Evolutionary conservation across 345 rosid genomes (phyloP), one percentile per base, ranked within the genome.

Genomic region (Triadica sebifera): DNA sequence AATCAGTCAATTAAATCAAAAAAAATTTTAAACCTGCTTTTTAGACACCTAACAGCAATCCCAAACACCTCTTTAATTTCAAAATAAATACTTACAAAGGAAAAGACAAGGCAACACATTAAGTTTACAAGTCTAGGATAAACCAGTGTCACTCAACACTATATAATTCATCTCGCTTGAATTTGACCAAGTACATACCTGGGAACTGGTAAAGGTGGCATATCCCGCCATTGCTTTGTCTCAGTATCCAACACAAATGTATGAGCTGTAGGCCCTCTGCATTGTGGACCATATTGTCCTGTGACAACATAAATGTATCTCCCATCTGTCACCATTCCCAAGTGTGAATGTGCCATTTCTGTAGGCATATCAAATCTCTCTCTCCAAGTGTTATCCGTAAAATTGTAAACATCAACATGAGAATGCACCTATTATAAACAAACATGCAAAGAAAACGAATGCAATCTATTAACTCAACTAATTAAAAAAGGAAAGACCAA

Each of bases 311-410:
- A 94, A 37, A 94, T 89, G 78, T 86, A 93, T 74, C 96, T 78
- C 76, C 98, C 98, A 84, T 95, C 98, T 0, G 97, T 90, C 22
- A 84, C 98, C 99, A 95, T 93, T 78, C 98, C 99, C 83, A 95
- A 91, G 77, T 95, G 98, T 16, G 99, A 95, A 84, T 95, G 99
- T 15, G 98, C 98, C 99, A 95, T 95, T 81, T 93, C 96, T 81
- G 90, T 93, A 3, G 99, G 99, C 98, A 95, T 95, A 81, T 90
- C 92, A 79, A 93, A 93, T 83, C 94, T 85, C 63, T 85, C 93
- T 85, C 90, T 91, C 97, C 99, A 95, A 43, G 87, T 86, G 75
- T 91, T 90, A 84, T 86, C 88, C 6, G 86, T 75, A 78, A 95
- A 91, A 79, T 91, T 91, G 85, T 89, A 95, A 63, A 94, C 81